Evolutionary conservation across 768 basidiomycete genomes (phyloP).

Genomic region (Candolleomyces aberdarensis): DNA sequence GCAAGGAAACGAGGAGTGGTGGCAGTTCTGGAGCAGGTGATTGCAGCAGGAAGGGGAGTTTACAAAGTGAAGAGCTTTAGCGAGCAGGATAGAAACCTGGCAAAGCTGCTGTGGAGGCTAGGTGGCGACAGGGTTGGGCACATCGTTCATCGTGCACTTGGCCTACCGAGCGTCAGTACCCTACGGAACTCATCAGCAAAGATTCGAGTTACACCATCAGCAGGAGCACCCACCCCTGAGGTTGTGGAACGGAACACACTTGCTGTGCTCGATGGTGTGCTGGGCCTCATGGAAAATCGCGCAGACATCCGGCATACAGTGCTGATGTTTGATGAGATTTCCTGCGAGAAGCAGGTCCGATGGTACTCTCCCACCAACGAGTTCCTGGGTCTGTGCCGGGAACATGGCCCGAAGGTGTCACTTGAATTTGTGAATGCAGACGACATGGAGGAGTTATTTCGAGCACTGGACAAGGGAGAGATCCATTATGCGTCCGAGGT

Average conservation of each 20-base stretch:
- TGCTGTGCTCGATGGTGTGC: conserved; percentile 1
- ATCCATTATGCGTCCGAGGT: conserved; percentile 24
- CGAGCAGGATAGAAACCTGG: conserved; percentile 18
- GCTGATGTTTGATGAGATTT: conserved; percentile 28
- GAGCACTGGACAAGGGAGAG: conserved; percentile 10
- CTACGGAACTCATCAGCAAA: not conserved
- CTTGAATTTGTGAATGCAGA: conserved; percentile 17
- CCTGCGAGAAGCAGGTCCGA: conserved; percentile 19
- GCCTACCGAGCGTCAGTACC: conserved; percentile 14
- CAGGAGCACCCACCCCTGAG: conserved; percentile 4
- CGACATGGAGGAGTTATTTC: conserved; percentile 23
- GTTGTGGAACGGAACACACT: conserved; percentile 8
- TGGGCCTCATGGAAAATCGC: not conserved
- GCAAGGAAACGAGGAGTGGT: conserved; percentile 10
- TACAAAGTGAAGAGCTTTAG: conserved; percentile 22
- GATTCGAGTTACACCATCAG: conserved; percentile 12
- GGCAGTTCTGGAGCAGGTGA: conserved; percentile 4
- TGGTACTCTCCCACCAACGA: conserved; percentile 25
- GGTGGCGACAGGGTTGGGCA: conserved; percentile 19
- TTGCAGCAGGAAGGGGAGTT: conserved; percentile 12
- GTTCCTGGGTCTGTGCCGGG: conserved; percentile 24
- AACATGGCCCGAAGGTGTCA: conserved; percentile 17
- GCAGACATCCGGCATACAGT: conserved; percentile 15
- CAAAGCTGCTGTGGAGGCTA: conserved; percentile 19
- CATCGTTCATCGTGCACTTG: conserved; percentile 17